These are phyloP conservation scores for Balakata baccata DNA, from an alignment of 345 rosid species.

Conservation along the genomic window DNA sequence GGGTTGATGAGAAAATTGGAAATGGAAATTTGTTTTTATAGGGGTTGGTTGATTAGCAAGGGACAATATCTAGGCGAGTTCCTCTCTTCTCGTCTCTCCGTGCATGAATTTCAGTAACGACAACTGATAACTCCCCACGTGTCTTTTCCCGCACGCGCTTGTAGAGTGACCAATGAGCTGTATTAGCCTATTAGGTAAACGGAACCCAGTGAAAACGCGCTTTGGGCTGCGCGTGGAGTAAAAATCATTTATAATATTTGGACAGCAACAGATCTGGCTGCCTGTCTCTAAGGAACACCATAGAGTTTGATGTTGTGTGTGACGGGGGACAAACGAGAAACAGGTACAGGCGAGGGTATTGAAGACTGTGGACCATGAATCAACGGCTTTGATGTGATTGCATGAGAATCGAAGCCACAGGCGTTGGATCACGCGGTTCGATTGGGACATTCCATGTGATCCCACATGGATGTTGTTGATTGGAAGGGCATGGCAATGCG, in stretches of 20 bases:
- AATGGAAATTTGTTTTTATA: constrained; percentile 33
- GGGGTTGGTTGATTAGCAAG: not conserved
- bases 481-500: constrained; percentile 27
- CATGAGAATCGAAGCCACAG: not conserved
- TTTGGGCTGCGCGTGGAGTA: constrained; percentile 20
- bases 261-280: constrained; percentile 37
- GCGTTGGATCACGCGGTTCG: constrained; percentile 33
- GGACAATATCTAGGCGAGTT: constrained; percentile 19
- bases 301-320: constrained; percentile 24
- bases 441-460: constrained; percentile 37
- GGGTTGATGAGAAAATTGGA: constrained; percentile 29
- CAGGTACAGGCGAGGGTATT: constrained; percentile 34
- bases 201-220: constrained; percentile 5
- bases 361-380: constrained; percentile 33
- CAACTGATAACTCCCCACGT: constrained; percentile 15
- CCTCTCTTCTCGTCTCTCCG: constrained; percentile 12
- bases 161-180: not conserved
- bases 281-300: constrained; percentile 39
- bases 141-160: constrained; percentile 17
- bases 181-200: too few species aligned
- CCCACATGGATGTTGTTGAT: constrained; percentile 29
- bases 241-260: not conserved
- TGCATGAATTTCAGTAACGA: constrained; percentile 29
- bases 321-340: constrained; percentile 39
- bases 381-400: constrained; percentile 27